Conservation (phyloP, 2,329 filamentous ascomycete species). For the Hirsutella thompsonii region DNA sequence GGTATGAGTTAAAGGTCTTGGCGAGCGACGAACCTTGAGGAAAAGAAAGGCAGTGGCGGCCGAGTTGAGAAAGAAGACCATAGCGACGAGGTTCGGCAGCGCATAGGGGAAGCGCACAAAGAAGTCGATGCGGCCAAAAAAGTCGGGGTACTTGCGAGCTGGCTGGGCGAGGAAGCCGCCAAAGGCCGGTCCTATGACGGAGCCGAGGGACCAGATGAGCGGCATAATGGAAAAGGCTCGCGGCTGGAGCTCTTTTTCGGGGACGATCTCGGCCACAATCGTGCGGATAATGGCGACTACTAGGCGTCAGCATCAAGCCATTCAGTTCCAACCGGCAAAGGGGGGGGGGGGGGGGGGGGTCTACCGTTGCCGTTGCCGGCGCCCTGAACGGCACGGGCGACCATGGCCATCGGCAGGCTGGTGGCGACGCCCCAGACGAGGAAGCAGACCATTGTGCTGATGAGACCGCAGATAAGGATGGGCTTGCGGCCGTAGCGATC, state of each 20-base stretch:
- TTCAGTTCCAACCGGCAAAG: slow-evolving; percentile 6
- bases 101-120: slow-evolving; percentile 70
- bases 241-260: slow-evolving; percentile 74
- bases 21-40: slow-evolving; percentile 41
- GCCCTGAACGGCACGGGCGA: slow-evolving; percentile 65
- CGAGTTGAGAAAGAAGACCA: slow-evolving; percentile 65
- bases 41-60: slow-evolving; percentile 65
- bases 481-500: slow-evolving; percentile 75
- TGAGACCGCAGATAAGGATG: slow-evolving; percentile 59
- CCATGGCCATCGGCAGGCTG: slow-evolving; percentile 67
- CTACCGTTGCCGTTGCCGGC: slow-evolving; percentile 73
- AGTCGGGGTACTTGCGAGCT: slow-evolving; percentile 54
- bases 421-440: slow-evolving; percentile 75
- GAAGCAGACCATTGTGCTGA: slow-evolving; percentile 70
- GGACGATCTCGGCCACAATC: slow-evolving; percentile 87
- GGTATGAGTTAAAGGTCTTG: slow-evolving; percentile 1
- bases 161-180: slow-evolving; percentile 81
- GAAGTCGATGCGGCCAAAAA: slow-evolving; percentile 56
- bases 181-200: slow-evolving; percentile 76
- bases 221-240: slow-evolving; percentile 90
- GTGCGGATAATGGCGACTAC: slow-evolving; percentile 80
- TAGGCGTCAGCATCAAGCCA: neutral
- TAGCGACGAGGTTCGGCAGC: slow-evolving; percentile 71
- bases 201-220: slow-evolving; percentile 74
- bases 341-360: slow-evolving; percentile 11